phyloP scores from a whole-genome alignment of 1,139 yeast genomes.

The Yamadazyma aaseri region DNA sequence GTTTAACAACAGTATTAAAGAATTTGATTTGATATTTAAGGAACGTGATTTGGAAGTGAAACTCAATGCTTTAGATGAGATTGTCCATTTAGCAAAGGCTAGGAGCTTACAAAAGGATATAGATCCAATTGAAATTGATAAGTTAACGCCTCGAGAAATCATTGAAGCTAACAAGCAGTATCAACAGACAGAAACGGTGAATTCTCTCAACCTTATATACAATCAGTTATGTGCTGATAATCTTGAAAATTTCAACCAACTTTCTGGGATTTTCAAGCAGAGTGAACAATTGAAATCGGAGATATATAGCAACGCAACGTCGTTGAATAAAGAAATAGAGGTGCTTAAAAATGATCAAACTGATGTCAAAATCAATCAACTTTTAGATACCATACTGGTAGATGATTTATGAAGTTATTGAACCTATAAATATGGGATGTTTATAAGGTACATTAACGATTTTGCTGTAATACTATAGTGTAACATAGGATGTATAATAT shows the following conservation, averaged over 20 bases:
- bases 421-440: conserved; percentile 8
- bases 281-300: conserved; percentile 23
- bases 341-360: conserved; percentile 23
- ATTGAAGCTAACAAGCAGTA: conserved; percentile 32
- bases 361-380: conserved; percentile 22
- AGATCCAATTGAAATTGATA: conserved; percentile 23
- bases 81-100: conserved; percentile 53
- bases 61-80: conserved; percentile 63
- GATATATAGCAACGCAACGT: conserved; percentile 22
- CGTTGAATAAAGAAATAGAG: conserved; percentile 30
- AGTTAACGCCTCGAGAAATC: conserved; percentile 32
- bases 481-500: no score
- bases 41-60: conserved; percentile 61
- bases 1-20: conserved; percentile 55
- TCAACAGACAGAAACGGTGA: conserved; percentile 24
- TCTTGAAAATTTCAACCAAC: conserved; percentile 25
- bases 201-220: conserved; percentile 34
- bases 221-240: conserved; percentile 39
- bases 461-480: no score
- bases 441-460: conserved; percentile 9
- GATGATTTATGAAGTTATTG: conserved; percentile 6
- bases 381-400: conserved; percentile 18
- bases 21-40: conserved; percentile 62
- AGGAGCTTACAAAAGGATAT: conserved; percentile 18
- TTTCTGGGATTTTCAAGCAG: conserved; percentile 22